These are phyloP conservation scores for Monosporozyma aerobia DNA, from an alignment of 805 yeast species.

Conservation along the genomic window DNA sequence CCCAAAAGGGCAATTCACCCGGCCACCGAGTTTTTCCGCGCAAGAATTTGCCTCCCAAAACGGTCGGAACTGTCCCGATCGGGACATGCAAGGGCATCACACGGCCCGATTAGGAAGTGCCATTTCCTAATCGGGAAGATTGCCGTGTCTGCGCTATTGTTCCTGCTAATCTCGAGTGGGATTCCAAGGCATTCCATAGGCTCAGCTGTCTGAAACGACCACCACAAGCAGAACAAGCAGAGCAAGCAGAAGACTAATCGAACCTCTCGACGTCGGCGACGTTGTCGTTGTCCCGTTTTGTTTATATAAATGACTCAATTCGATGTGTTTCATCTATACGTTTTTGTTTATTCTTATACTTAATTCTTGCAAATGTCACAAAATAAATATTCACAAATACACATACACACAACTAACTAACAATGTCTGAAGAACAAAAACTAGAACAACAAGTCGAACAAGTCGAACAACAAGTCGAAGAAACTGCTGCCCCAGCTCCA, in stretches of 20 bases:
- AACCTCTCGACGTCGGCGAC: background rate
- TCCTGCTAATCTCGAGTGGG: background rate
- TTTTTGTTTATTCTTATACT: background rate
- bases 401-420: background rate
- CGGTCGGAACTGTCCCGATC: too few relatives aligned
- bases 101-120: background rate
- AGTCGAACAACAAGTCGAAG: background rate
- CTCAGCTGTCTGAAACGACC: too few relatives aligned
- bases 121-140: background rate
- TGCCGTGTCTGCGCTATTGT: background rate
- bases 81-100: background rate
- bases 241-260: too few relatives aligned
- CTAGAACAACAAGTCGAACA: slow-evolving; percentile 1
- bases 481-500: slow-evolving; percentile 1
- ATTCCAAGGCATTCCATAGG: background rate
- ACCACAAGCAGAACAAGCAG: background rate
- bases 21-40: background rate
- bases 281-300: background rate
- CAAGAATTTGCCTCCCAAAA: too few relatives aligned
- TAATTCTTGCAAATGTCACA: background rate
- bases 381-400: background rate
- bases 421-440: slow-evolving; percentile 4
- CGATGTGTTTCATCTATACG: background rate
- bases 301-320: background rate
- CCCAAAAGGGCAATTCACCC: background rate